These are phyloP conservation scores for Gonapodya prolifera DNA, from an alignment of 192 early-diverging fungal species.

Conservation along the genomic window DNA sequence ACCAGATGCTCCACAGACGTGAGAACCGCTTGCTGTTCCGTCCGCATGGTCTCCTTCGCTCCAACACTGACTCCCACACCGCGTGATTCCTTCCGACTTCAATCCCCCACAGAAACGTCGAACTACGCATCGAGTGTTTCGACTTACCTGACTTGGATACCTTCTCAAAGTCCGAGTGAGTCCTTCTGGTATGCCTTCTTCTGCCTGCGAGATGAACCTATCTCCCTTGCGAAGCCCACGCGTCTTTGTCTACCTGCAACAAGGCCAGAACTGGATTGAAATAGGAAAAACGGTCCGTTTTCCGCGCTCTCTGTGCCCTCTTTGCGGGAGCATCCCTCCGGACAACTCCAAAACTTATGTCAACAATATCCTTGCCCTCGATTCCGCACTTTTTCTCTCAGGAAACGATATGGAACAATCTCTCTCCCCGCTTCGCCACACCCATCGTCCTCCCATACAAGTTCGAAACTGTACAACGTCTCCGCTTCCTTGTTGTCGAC, in stretches of 20 bases:
- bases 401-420: background rate
- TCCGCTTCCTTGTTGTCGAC: background rate
- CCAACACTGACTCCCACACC: too few species aligned
- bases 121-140: background rate
- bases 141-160: background rate
- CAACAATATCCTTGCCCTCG: background rate
- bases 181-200: background rate
- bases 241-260: background rate
- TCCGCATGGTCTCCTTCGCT: too few species aligned
- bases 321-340: too few species aligned
- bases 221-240: background rate
- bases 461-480: background rate
- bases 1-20: background rate
- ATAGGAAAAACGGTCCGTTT: background rate
- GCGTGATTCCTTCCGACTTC: background rate
- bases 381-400: background rate
- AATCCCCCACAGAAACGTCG: slow-evolving; percentile 6
- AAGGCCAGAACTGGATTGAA: background rate
- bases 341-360: too few species aligned
- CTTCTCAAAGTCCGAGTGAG: background rate
- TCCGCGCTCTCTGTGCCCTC: too few species aligned
- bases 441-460: background rate
- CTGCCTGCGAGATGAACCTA: background rate
- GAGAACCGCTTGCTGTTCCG: too few species aligned
- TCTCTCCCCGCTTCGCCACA: slow-evolving; percentile 1